Evolutionary conservation across 305 asterid genomes (phyloP).

Genomic region (Fraxinus albicans): DNA sequence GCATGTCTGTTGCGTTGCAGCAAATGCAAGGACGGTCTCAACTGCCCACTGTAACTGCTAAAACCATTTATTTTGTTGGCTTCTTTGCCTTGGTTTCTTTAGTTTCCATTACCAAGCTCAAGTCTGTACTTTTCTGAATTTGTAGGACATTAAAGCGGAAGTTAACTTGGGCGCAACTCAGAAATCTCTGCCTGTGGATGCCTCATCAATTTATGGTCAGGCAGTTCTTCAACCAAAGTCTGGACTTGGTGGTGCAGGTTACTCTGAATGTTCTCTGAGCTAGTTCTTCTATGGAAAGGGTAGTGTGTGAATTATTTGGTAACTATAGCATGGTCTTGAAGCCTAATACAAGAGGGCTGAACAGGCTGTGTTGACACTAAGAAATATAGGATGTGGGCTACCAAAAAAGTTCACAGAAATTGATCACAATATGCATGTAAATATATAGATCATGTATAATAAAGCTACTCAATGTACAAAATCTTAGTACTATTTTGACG

Average conservation of each 20-base stretch:
- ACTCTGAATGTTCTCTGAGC: neutral
- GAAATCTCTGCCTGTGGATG: slow-evolving; percentile 82
- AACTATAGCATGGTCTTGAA: neutral
- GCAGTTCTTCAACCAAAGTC: slow-evolving; percentile 94
- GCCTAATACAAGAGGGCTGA: neutral
- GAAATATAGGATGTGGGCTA: neutral
- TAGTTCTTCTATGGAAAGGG: neutral
- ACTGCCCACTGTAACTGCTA: slow-evolving; percentile 59
- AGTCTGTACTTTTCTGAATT: slow-evolving; percentile 11
- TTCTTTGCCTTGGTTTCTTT: neutral
- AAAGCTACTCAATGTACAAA: neutral
- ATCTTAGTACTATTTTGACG: neutral
- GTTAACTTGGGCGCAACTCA: slow-evolving; percentile 71
- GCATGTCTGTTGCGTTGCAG: slow-evolving; percentile 92
- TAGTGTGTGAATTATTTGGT: neutral
- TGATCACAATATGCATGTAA: neutral
- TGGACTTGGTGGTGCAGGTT: slow-evolving; percentile 97
- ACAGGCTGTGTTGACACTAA: neutral
- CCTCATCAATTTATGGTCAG: slow-evolving; percentile 92
- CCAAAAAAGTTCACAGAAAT: neutral
- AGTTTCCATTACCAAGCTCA: neutral
- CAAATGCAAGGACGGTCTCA: slow-evolving; percentile 95
- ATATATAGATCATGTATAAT: neutral
- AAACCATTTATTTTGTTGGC: slow-evolving; percentile 17
- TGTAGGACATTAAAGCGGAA: slow-evolving; percentile 82